Base-by-base conservation (phyloP, 805 yeast species). In the Grigorovia transvaalensis region DNA sequence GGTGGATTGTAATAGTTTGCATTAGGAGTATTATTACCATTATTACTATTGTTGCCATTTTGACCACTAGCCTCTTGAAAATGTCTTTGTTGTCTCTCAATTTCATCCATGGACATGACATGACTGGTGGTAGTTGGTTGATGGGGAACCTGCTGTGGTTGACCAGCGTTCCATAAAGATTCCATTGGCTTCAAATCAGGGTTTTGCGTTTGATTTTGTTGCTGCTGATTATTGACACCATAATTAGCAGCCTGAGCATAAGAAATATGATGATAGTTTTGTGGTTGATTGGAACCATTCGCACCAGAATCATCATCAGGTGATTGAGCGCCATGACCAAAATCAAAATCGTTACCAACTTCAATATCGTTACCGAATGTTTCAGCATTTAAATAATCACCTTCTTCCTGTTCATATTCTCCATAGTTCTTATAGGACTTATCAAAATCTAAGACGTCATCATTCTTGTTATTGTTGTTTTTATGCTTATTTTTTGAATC, bases 361-460 rank as follows among this genome's bases (percentile, higher is more conserved):
- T 63, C 63, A 19, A 62, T 62, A 53, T 60, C 59, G 49, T 60
- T 59, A 44, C 66, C 69, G 60, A 65, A 63, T 2, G 69, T 64
- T 53, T 66, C 68, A 47, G 58, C 54, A 53, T 70, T 61, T 52
- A 68, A 56, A 49, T 59, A 74, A 42, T 85, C 93, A 63, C 88
- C 96, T 47, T 84, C 90, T 35, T 78, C 84, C 52, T 81, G 86
- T 38, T 74, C 77, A 47, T 72, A 74, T n/a, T 81, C 86, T 6
- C 88, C 95, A 51, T 84, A 74, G 2, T 91, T 90, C 51, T 81
- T 86, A 66, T 85, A 86, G 18, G 91, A 82, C 38, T 88, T 95
- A 60, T 88, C 95, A 64, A 88, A 88, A 64, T 86, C 89, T 64
- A 79, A 74, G 9, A 78, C 71, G 59, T 60, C 61, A 11, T 53